Percentiles rank a stretch among this genome's conserved stretches.
Evolutionary conservation across 1,284 basidiomycete species (phyloP).

Genomic region (Heterobasidion parviporum): DNA sequence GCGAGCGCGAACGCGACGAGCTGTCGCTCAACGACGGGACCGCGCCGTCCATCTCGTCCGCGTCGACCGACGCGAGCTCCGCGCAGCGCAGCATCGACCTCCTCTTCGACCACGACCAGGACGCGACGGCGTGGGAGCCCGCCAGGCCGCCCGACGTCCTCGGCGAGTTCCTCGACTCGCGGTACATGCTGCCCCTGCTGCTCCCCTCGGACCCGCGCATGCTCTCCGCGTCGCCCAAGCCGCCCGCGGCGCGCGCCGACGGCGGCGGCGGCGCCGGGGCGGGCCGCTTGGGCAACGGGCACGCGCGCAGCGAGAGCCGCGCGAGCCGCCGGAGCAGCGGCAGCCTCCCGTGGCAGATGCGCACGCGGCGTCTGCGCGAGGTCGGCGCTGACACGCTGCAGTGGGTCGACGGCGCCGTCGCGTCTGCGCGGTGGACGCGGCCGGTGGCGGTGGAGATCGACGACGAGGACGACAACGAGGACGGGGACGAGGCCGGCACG

Average conservation of each 20-base stretch:
- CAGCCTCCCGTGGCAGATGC: conserved; percentile 46
- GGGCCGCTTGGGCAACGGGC: conserved; percentile 12
- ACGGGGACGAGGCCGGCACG: conserved; percentile 11
- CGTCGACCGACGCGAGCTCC: conserved; percentile 22
- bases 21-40: conserved; percentile 33
- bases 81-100: conserved; percentile 62
- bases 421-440: conserved; percentile 34
- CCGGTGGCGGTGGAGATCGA: conserved; percentile 15
- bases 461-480: conserved; percentile 28
- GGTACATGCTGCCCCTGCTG: conserved; percentile 86
- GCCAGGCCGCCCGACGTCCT: conserved; percentile 70
- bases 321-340: conserved; percentile 26
- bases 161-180: conserved; percentile 83
- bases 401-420: conserved; percentile 58
- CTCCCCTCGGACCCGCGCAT: conserved; percentile 75
- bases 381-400: conserved; percentile 50
- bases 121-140: conserved; percentile 69
- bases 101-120: conserved; percentile 63
- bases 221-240: conserved; percentile 63
- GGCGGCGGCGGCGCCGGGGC: neutral
- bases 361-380: conserved; percentile 50
- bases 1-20: conserved; percentile 54
- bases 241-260: conserved; percentile 27
- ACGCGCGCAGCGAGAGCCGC: conserved; percentile 29
- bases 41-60: conserved; percentile 18